Percentiles rank a stretch among this genome's conserved stretches.
Conservation (phyloP, 208 protist genomes). For the Naegleria lovaniensis region DNA sequence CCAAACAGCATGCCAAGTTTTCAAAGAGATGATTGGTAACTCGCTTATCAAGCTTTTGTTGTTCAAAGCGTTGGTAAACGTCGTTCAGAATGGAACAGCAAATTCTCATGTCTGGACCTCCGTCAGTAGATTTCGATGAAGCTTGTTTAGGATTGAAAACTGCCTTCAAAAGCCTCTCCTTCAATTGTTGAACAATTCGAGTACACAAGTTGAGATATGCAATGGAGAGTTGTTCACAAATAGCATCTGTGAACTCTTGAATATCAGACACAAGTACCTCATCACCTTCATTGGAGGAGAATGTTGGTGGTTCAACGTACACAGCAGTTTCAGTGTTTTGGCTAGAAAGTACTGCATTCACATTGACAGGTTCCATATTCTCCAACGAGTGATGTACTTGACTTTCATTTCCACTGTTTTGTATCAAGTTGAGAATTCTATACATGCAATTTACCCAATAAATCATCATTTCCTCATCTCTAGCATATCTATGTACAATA, state of each 20-base stretch:
- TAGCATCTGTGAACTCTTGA: neutral
- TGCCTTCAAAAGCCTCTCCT: neutral
- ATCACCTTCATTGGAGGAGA: neutral
- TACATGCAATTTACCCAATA: neutral
- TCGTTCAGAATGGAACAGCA: neutral
- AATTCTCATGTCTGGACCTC: neutral
- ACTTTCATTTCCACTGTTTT: neutral
- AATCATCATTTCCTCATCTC: neutral
- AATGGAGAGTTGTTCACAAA: neutral
- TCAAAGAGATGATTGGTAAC: neutral
- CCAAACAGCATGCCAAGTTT: neutral
- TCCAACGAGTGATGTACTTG: neutral
- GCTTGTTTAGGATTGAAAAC: neutral
- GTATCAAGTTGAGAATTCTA: neutral
- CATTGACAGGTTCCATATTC: neutral
- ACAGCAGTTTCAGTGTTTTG: neutral
- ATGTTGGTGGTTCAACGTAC: neutral
- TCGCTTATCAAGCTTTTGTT: neutral
- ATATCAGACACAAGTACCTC: neutral
- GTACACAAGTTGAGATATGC: neutral
- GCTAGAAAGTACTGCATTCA: neutral
- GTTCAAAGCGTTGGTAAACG: neutral
- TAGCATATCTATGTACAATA: neutral
- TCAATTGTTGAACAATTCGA: neutral
- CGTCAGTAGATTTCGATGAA: neutral